These are phyloP conservation scores for Bolboschoenus planiculmis DNA, from an alignment of 176 grass and related monocot genomes.

Conservation along the genomic window DNA sequence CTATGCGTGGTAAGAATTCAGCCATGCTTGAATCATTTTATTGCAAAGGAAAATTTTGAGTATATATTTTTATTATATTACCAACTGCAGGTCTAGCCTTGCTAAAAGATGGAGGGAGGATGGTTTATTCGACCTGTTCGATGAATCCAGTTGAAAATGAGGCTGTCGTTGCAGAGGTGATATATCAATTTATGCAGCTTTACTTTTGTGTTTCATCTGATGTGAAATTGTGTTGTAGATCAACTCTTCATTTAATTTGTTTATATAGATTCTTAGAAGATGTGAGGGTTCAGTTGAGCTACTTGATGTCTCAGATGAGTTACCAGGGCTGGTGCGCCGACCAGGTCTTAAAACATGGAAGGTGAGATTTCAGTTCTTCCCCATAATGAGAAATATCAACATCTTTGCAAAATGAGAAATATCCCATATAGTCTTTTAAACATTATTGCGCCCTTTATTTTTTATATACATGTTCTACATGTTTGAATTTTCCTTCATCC, in stretches of 20 bases:
- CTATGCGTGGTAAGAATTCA: conserved; percentile 71
- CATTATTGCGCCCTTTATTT: neutral
- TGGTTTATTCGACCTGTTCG: conserved; percentile 97
- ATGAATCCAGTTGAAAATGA: conserved; percentile 99
- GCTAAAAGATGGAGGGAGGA: conserved; percentile 86
- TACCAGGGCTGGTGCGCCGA: conserved; percentile 57
- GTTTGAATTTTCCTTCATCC: neutral
- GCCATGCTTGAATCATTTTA: conserved; percentile 16
- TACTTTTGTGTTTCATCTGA: conserved; percentile 8
- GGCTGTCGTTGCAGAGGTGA: conserved; percentile 86
- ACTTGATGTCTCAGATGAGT: conserved; percentile 79
- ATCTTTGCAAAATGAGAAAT: neutral
- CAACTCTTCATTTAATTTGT: neutral
- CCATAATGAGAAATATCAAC: neutral
- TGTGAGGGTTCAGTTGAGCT: conserved; percentile 76
- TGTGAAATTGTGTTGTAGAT: neutral
- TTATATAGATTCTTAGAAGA: conserved; percentile 67
- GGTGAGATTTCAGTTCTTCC: conserved; percentile 41
- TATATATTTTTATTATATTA: neutral
- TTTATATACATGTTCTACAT: conserved; percentile 2
- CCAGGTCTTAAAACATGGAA: conserved; percentile 90
- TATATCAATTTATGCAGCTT: conserved; percentile 15
- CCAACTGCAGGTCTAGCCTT: conserved; percentile 60
- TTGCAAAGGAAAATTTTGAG: neutral
- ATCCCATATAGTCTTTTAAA: neutral